Percentiles rank a stretch among this genome's conserved stretches.
phyloP scores from a whole-genome alignment of 1,284 basidiomycete species.

The Moesziomyces sp. region DNA sequence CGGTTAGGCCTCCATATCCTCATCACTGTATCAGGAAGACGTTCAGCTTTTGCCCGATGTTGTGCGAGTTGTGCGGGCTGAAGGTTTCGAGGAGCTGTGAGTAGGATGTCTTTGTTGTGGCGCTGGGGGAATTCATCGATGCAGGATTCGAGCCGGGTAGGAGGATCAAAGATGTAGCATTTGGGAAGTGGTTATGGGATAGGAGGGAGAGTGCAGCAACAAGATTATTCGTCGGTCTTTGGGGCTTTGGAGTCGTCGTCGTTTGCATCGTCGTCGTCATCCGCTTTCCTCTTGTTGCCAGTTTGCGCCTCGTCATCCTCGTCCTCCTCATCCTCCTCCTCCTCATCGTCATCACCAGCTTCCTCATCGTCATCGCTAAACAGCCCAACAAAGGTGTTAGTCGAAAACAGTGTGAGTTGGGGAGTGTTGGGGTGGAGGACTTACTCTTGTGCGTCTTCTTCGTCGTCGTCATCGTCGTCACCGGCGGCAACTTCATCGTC shows the following conservation, averaged over 20 bases:
- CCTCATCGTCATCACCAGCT: constrained; percentile 7
- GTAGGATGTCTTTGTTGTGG: too few relatives aligned
- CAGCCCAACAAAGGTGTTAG: too few relatives aligned
- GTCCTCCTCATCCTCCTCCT: constrained; percentile 26
- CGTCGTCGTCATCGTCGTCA: constrained; percentile 26
- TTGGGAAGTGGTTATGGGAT: background rate
- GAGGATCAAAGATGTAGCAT: background rate
- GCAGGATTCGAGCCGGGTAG: too few relatives aligned
- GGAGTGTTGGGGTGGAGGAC: background rate
- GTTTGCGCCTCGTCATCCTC: constrained; percentile 21
- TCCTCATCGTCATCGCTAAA: constrained; percentile 10
- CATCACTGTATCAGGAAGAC: too few relatives aligned
- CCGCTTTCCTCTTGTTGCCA: constrained; percentile 44
- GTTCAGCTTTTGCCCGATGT: too few relatives aligned
- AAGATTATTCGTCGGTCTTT: constrained; percentile 30
- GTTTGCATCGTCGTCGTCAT: constrained; percentile 43
- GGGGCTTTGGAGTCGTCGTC: constrained; percentile 43
- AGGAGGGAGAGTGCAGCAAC: background rate
- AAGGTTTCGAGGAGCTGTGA: too few relatives aligned
- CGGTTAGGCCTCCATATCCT: too few relatives aligned
- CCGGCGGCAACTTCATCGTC: constrained; percentile 34
- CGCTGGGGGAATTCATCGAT: too few relatives aligned
- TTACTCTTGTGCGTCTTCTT: constrained; percentile 37
- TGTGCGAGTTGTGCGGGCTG: too few relatives aligned
- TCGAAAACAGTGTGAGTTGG: background rate